Conservation (phyloP, 2,329 filamentous ascomycete genomes). For the Clarireedia homoeocarpa region DNA sequence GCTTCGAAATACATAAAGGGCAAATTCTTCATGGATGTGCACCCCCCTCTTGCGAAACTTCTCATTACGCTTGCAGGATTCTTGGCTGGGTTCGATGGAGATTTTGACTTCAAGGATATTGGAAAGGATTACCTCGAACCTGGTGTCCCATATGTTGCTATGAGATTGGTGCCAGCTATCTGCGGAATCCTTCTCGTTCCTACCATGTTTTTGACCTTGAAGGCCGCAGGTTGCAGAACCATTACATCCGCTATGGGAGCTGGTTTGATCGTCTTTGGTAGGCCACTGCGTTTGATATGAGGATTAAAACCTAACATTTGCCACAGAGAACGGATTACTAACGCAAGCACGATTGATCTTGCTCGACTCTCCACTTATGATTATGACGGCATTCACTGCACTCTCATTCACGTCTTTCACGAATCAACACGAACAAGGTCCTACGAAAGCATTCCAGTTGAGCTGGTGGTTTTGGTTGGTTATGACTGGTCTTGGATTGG, state of each 20-base stretch:
- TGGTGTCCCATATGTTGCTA: slow-evolving; percentile 90
- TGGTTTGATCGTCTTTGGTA: slow-evolving; percentile 84
- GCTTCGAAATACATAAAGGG: slow-evolving; percentile 99
- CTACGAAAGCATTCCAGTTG: slow-evolving; percentile 75
- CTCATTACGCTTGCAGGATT: slow-evolving; percentile 92
- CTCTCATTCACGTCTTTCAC: slow-evolving; percentile 88
- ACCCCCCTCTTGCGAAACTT: slow-evolving; percentile 92
- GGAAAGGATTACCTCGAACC: slow-evolving; percentile 97
- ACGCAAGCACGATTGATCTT: slow-evolving; percentile 94
- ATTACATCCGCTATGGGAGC: slow-evolving; percentile 78
- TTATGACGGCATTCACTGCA: slow-evolving; percentile 86
- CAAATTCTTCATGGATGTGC: slow-evolving; percentile 99
- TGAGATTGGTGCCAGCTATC: slow-evolving; percentile 88
- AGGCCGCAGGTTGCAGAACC: slow-evolving; percentile 82
- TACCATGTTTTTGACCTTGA: slow-evolving; percentile 89
- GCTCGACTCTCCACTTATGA: slow-evolving; percentile 88
- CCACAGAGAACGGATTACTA: slow-evolving; percentile 80
- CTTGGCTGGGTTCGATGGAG: slow-evolving; percentile 87
- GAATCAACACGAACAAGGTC: slow-evolving; percentile 93
- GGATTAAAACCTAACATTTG: slow-evolving; percentile 17
- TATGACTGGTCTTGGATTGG: slow-evolving; percentile 78
- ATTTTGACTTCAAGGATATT: slow-evolving; percentile 99
- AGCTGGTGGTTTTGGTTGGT: slow-evolving; percentile 98
- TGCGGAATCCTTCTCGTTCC: slow-evolving; percentile 84
- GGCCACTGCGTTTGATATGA: slow-evolving; percentile 18